A percentile compares a stretch with the other conserved stretches of the same genome.
These are phyloP conservation scores for Cercospora berteroae DNA, from an alignment of 2,329 filamentous ascomycete genomes.

Conservation along the genomic window DNA sequence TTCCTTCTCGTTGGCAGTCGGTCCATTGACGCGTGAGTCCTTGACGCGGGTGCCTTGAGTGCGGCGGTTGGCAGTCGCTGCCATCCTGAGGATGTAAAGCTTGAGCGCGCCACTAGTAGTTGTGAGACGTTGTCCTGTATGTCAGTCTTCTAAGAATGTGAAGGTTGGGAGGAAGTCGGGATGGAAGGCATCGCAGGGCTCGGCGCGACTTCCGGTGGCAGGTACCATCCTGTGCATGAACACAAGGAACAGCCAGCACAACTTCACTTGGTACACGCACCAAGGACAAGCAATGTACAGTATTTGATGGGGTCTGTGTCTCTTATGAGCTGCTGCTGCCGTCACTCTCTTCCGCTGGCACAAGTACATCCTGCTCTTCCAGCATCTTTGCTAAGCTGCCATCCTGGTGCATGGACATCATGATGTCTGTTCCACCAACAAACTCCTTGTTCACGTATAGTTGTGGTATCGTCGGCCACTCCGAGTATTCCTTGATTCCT, in stretches of 20 bases:
- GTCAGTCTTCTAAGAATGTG: not conserved
- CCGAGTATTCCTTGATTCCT: conserved; percentile 99
- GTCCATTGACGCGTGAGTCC: not conserved
- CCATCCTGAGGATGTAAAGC: not conserved
- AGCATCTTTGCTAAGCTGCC: conserved; percentile 88
- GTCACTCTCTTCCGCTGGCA: conserved; percentile 57
- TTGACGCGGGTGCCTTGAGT: not conserved
- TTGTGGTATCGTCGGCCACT: conserved; percentile 98
- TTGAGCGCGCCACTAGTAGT: not conserved
- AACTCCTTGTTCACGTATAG: conserved; percentile 96
- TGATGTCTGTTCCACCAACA: conserved; percentile 93
- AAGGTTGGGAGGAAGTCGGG: not conserved
- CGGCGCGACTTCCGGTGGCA: not conserved
- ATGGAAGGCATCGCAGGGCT: not conserved
- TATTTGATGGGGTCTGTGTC: not conserved
- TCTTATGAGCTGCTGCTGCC: conserved; percentile 18
- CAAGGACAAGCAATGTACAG: conserved; percentile 13
- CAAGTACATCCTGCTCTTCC: conserved; percentile 86
- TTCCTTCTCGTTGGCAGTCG: conserved; percentile 12
- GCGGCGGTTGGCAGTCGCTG: not conserved
- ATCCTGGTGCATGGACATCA: conserved; percentile 96
- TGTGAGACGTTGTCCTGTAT: not conserved
- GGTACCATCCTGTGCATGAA: not conserved
- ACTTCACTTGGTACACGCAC: conserved; percentile 4
- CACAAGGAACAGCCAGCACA: not conserved